phyloP scores from a whole-genome alignment of 352 stramenopile species.

The Phytophthora crassamura region DNA sequence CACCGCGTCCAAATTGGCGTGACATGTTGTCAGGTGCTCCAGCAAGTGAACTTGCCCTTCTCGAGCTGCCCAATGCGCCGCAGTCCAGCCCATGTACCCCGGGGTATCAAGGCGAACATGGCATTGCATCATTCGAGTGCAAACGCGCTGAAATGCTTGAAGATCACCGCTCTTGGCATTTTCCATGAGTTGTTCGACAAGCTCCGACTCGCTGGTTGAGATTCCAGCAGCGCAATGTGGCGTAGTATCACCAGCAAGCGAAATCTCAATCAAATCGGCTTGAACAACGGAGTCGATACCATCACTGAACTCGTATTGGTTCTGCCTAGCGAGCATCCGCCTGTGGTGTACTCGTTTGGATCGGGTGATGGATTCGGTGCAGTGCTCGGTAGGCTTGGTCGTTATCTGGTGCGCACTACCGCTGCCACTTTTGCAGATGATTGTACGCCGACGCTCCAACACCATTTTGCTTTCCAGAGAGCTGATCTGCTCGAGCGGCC shows the following conservation, averaged over 20 bases:
- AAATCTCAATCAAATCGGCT: slow-evolving; percentile 70
- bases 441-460: slow-evolving; percentile 34
- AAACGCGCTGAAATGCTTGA: slow-evolving; percentile 51
- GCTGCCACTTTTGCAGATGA: slow-evolving; percentile 37
- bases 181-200: slow-evolving; percentile 72
- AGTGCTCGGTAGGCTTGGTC: slow-evolving; percentile 12
- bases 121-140: slow-evolving; percentile 42
- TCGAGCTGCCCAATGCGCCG: slow-evolving; percentile 76
- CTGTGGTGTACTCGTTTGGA: slow-evolving; percentile 30
- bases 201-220: slow-evolving; percentile 40
- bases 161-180: slow-evolving; percentile 68
- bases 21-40: slow-evolving; percentile 53
- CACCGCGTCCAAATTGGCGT: slow-evolving; percentile 68
- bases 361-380: slow-evolving; percentile 18
- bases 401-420: slow-evolving; percentile 3
- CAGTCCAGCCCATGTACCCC: slow-evolving; percentile 79
- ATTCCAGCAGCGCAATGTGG: slow-evolving; percentile 2
- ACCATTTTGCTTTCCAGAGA: slow-evolving; percentile 19
- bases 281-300: slow-evolving; percentile 25
- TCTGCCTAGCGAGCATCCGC: slow-evolving; percentile 19
- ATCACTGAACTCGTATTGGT: slow-evolving; percentile 27
- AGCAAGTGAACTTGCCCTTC: slow-evolving; percentile 71
- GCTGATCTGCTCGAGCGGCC: neutral
- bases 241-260: slow-evolving; percentile 33
- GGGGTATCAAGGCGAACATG: slow-evolving; percentile 58